Evolutionary conservation across 129 eudicot species (phyloP).

Genomic region (Flaveria bidentis): DNA sequence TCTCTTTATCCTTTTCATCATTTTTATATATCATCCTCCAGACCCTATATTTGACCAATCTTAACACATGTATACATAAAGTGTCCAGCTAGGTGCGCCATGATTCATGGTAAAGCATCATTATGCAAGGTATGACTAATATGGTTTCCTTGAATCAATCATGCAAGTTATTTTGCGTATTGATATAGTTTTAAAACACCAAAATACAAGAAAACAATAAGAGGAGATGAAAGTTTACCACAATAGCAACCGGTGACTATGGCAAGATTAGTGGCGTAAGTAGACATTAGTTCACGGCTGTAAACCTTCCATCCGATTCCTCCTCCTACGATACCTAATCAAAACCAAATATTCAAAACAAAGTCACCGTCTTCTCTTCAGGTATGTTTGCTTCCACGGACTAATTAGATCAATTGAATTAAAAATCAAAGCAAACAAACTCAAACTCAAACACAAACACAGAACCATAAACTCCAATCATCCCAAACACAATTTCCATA

Average conservation of each 20-base stretch:
- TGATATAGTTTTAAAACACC: neutral
- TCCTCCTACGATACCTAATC: slow-evolving; percentile 71
- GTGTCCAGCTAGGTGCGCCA: too few relatives aligned
- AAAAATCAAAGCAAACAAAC: neutral
- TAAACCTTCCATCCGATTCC: slow-evolving; percentile 70
- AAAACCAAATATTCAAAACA: slow-evolving; percentile 22
- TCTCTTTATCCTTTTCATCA: too few relatives aligned
- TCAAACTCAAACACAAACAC: neutral
- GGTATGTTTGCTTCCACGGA: neutral
- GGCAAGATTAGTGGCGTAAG: slow-evolving; percentile 85
- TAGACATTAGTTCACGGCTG: slow-evolving; percentile 65
- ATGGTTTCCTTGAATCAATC: neutral
- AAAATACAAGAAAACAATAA: neutral
- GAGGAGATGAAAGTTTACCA: slow-evolving; percentile 46
- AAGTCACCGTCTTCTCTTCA: neutral
- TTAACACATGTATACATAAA: too few relatives aligned
- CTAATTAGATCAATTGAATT: neutral
- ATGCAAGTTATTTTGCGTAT: neutral
- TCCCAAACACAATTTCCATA: neutral
- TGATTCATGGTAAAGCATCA: too few relatives aligned
- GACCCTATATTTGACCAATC: too few relatives aligned
- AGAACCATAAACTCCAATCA: slow-evolving; percentile 8
- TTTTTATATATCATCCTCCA: too few relatives aligned
- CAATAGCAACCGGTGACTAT: slow-evolving; percentile 87
- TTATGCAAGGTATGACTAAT: neutral